Evolutionary conservation across 352 stramenopile genomes (phyloP), one percentile per base, ranked within the genome.

Genomic region (Phytopythium delawarense): DNA sequence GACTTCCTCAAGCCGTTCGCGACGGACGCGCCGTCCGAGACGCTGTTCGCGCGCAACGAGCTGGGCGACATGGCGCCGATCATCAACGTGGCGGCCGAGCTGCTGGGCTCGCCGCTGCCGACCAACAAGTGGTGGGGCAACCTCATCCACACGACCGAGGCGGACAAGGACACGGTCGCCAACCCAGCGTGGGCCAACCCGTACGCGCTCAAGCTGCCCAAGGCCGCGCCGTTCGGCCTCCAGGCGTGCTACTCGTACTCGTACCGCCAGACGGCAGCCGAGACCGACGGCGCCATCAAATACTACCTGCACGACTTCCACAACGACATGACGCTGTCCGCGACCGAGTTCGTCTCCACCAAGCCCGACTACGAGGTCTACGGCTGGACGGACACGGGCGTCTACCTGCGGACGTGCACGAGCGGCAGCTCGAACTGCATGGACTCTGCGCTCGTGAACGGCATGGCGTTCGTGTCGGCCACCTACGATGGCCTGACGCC

Each of bases 71-170:
- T 90, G 4, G 76, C 78, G 23, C 81, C 81, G 4, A 78, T 87
- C 66, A 72, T 88, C 40, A 88, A 91, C 65, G 70, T 88, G 53
- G 79, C 74, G 20, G 4, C 71, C 34, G 74, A 87, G 34, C 61
- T 79, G 23, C 63, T 88, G 21, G 63, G 71, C 16, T 50, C 83
- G 50, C 63, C 84, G 4, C 87, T 93, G 62, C 84, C 84, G 55
- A 93, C 81, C n/a, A 93, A 93, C 70, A 76, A 89, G 58, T 93
- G 84, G 84, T 93, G 84, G 84, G 80, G 74, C 21, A 93, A 91
- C 64, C 58, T 90, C 46, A 89, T 93, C 50, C 72, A 84, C 67
- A 74, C 75, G 15, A 83, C 69, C 2, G 69, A 59, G 30, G 67
- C 72, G 11, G 78, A 80, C 40, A 37, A 37, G 32, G 57, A 74